Base-by-base conservation (phyloP, 371 early-diverging fungal genomes). In the Mortierella sp. region DNA sequence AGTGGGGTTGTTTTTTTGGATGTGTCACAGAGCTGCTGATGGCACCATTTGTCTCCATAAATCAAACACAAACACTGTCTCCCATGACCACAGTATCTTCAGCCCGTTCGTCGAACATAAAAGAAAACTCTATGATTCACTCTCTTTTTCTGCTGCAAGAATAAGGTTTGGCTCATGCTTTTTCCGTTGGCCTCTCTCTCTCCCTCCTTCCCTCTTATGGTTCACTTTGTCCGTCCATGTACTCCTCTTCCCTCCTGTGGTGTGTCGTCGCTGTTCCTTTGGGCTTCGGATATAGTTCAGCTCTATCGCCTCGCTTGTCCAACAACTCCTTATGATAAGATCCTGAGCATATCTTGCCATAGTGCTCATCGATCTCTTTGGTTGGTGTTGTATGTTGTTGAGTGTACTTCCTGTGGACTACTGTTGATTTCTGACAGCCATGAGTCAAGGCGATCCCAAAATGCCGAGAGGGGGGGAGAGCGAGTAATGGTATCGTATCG, bases 91-190 rank as follows among this genome's bases (percentile, higher is more conserved):
- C n/a, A n/a, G n/a, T n/a, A n/a, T 72, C 28, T 3, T 13, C 68
- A 48, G 34, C 34, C 72, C 26, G 24, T 26, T 26, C 14, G 34
- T 54, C 34, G 13, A 26, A 54, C 54, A 16, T 14, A 31, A 44
- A 74, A 26, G 28, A 38, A 73, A 73, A 73, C n/a, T 58, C 24
- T 52, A 76, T 76, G 76, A 76, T 68, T 76, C 76, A 76, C 70
- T 21, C 50, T 21, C 73, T 70, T 38, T 45, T 45, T 48, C 14
- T 24, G 21, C 9, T 9, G 13, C 9, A 45, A 26, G 16, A 76
- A 71, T 80, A 81, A 65, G 60, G 81, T 81, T 81, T 81, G 77
- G 76, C 70, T 68, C 77, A 76, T 76, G 77, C 77, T 75, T 70
- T 70, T 50, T 44, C 34, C 68, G 55, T 50, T 50, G 50, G 50